Conservation (phyloP, 2,329 filamentous ascomycete species). For the Bipolaris sorokiniana region DNA sequence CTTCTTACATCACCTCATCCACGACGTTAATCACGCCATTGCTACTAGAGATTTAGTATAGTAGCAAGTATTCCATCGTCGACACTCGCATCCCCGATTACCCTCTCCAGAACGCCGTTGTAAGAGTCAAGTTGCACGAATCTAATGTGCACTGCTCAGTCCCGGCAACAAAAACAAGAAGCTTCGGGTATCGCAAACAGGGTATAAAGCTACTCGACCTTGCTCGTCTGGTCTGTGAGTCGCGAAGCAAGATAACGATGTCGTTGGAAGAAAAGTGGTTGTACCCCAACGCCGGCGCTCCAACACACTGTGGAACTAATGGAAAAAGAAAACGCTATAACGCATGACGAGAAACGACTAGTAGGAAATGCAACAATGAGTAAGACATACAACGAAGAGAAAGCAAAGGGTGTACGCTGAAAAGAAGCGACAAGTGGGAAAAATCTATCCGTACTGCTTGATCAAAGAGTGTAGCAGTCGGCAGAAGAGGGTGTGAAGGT, state of each 20-base stretch:
- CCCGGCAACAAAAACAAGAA: constrained; percentile 20
- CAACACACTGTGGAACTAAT: constrained; percentile 33
- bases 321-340: constrained; percentile 20
- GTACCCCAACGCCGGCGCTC: constrained; percentile 26
- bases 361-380: not conserved
- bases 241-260: constrained; percentile 10
- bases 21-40: constrained; percentile 10
- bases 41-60: not conserved
- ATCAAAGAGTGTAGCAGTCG: constrained; percentile 47
- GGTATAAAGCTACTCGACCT: constrained; percentile 30
- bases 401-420: constrained; percentile 20
- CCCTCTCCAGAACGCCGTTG: constrained; percentile 12
- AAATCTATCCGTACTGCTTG: constrained; percentile 45
- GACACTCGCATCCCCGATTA: constrained; percentile 13
- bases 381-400: constrained; percentile 29
- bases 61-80: constrained; percentile 8
- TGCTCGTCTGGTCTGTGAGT: not conserved
- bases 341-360: constrained; percentile 14
- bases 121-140: constrained; percentile 18
- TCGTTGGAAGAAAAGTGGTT: constrained; percentile 6
- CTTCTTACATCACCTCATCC: constrained; percentile 4
- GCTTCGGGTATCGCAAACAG: constrained; percentile 34
- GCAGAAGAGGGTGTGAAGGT: constrained; percentile 61
- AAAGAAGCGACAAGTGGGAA: constrained; percentile 1
- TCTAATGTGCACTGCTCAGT: constrained; percentile 24